phyloP scores from a whole-genome alignment of 1,284 basidiomycete species.

The Irpex sp. region DNA sequence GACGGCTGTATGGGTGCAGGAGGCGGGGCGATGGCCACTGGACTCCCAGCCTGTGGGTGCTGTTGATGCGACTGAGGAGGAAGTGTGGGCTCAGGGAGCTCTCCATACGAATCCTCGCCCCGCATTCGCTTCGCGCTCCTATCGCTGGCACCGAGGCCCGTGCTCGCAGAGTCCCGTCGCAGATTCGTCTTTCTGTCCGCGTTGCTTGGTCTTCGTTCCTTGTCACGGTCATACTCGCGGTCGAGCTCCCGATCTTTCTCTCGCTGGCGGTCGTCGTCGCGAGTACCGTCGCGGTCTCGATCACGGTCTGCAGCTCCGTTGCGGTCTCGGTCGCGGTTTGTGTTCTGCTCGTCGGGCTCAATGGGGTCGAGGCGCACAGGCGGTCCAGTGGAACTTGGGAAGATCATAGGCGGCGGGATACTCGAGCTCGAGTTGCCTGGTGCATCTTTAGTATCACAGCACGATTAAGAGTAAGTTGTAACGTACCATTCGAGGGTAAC shows the following conservation, averaged over 20 bases:
- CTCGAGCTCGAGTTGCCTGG: background rate
- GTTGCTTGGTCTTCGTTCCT: constrained; percentile 6
- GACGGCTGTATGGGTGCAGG: constrained; percentile 1
- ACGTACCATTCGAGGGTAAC: constrained; percentile 6
- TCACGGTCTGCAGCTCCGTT: constrained; percentile 17
- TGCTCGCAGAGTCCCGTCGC: constrained; percentile 11
- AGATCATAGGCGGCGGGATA: constrained; percentile 5
- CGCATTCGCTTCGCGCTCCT: constrained; percentile 18
- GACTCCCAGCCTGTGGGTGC: constrained; percentile 3
- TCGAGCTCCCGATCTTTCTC: constrained; percentile 14
- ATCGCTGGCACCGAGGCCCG: constrained; percentile 12
- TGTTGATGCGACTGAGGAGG: constrained; percentile 17
- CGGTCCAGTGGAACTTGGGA: constrained; percentile 12
- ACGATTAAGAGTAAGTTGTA: background rate
- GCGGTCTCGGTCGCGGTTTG: constrained; percentile 15
- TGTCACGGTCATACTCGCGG: constrained; percentile 17
- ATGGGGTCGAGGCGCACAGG: constrained; percentile 14
- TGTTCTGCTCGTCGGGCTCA: constrained; percentile 14
- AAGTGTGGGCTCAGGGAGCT: background rate
- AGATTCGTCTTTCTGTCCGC: background rate
- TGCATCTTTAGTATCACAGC: background rate
- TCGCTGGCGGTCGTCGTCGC: constrained; percentile 20
- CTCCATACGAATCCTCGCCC: background rate
- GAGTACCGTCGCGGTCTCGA: constrained; percentile 23
- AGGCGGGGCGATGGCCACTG: background rate